Evolutionary conservation across 2,329 filamentous ascomycete species (phyloP).

Genomic region (Hymenoscyphus infarciens): DNA sequence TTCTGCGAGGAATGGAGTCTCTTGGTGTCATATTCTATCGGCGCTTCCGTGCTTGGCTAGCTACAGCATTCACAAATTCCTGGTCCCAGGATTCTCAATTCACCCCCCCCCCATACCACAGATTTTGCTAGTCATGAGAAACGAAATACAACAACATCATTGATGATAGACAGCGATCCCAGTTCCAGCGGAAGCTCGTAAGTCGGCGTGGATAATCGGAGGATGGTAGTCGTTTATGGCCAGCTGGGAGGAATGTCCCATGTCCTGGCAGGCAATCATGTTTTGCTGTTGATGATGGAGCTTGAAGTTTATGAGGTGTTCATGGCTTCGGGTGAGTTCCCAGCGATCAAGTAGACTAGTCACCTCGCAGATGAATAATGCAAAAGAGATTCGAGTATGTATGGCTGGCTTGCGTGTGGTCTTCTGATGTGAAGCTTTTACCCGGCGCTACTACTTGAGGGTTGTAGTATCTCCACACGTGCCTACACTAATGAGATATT

Average conservation of each 20-base stretch:
- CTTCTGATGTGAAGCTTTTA: conserved; percentile 2
- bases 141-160: conserved; percentile 25
- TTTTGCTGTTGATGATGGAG: conserved; percentile 16
- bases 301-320: conserved; percentile 13
- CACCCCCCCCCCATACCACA: conserved; percentile 21
- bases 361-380: conserved; percentile 33
- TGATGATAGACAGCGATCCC: conserved; percentile 25
- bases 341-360: conserved; percentile 31
- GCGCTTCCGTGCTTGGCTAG: conserved; percentile 33
- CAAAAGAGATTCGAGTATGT: conserved; percentile 29
- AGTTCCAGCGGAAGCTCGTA: conserved; percentile 18
- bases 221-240: conserved; percentile 22
- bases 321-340: conserved; percentile 25
- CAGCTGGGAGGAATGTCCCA: conserved; percentile 17
- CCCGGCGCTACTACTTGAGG: not conserved
- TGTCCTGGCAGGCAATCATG: conserved; percentile 20
- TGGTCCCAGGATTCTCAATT: conserved; percentile 24
- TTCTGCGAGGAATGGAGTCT: conserved; percentile 27
- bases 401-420: not conserved
- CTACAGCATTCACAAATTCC: conserved; percentile 26
- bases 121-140: conserved; percentile 28
- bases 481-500: not conserved
- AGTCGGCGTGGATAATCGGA: conserved; percentile 23
- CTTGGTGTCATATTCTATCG: conserved; percentile 32
- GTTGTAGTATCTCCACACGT: no score